Evolutionary conservation across 2,329 filamentous ascomycete genomes (phyloP), one percentile per base, ranked within the genome.

Genomic region (Stemphylium vesicarium): DNA sequence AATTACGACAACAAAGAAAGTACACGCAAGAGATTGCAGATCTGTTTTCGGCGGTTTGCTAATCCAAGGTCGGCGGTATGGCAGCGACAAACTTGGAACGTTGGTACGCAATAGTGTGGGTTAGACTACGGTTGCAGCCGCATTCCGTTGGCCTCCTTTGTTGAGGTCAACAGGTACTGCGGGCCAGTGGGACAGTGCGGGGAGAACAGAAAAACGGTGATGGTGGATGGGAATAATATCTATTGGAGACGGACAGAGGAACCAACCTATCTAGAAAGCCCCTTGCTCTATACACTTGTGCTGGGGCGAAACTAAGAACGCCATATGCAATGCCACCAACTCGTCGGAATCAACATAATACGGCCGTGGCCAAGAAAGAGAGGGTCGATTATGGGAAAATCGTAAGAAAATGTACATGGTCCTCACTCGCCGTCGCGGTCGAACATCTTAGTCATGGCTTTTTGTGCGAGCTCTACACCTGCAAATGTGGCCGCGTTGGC

Each of bases 401-500:
- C 6, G 15, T 26, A 24, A 18, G 5, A 29, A 18, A 32, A 13
- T 10, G 15, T 5, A 9, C 12, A 18, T 8, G 9, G 8, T 8
- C 22, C 22, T 56, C 69, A 75, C 56, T 75, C 70, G 41, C 58
- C 70, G 42, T 73, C 71, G 6, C 61, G 58, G 50, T 80, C 85
- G 72, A 94, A 91, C 43, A 84, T 78, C 82, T 87, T 92, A 63
- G 85, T 88, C 89, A 95, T 92, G 40, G 87, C 87, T 77, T 91
- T 88, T 71, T 95, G 90, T 38, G 91, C 91, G 74, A 94, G 76
- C 80, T 95, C 91, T 7, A 95, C 90, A 10, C 91, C 90, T 69
- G 93, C 78, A 70, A 99, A 99, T 2, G 95, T 98, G 29, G 95
- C 95, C 2, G 95, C 95, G 74, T 99, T 99, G 9, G 95, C 95